Evolutionary conservation across 495 filamentous ascomycete genomes (phyloP).

Genomic region (Tuber umbilicatum): DNA sequence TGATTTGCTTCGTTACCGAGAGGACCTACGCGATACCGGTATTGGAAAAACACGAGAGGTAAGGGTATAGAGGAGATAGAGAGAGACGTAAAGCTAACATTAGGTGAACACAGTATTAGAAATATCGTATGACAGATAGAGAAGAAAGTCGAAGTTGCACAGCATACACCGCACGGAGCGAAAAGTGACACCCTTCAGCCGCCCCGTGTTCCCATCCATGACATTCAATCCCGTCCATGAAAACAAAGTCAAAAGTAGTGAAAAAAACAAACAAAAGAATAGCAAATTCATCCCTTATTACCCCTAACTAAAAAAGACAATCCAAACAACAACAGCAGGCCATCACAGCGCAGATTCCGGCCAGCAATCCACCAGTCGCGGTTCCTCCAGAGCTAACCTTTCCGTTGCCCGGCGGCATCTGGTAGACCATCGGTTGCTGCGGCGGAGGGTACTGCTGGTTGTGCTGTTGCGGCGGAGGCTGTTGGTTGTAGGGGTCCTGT

Average conservation of each 20-base stretch:
- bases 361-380: constrained; percentile 37
- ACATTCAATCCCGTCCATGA: background rate
- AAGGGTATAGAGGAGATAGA: too few species aligned
- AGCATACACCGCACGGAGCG: background rate
- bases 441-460: background rate
- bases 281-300: background rate
- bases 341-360: constrained; percentile 41
- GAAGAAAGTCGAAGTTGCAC: background rate
- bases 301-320: constrained; percentile 40
- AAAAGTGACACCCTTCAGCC: background rate
- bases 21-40: too few species aligned
- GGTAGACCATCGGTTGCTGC: background rate
- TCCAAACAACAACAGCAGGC: constrained; percentile 48
- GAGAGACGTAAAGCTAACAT: too few species aligned
- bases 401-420: constrained; percentile 15
- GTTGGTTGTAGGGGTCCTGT: background rate
- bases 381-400: constrained; percentile 18
- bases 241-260: background rate
- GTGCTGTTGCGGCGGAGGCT: background rate
- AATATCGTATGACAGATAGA: background rate
- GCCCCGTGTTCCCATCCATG: background rate
- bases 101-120: background rate
- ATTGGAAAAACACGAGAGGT: too few species aligned
- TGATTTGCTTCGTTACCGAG: too few species aligned
- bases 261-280: background rate